Conservation (phyloP, 1,284 basidiomycete species). For the Coniophora puteana region DNA sequence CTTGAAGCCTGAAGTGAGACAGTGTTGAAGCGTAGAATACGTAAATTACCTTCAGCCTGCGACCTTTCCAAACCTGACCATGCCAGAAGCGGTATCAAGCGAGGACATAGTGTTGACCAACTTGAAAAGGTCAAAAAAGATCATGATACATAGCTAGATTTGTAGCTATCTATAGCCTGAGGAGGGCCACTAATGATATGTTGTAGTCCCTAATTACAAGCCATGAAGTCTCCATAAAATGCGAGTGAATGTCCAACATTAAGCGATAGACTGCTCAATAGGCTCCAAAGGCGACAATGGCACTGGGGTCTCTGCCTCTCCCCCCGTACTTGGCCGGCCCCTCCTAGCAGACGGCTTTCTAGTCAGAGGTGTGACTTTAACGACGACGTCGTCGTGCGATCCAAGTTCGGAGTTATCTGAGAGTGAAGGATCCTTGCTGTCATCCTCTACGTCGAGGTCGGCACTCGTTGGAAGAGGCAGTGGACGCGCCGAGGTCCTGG, state of each 20-base stretch:
- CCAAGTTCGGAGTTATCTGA: no score
- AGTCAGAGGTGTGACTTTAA: slow-evolving; percentile 61
- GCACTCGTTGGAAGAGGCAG: slow-evolving; percentile 37
- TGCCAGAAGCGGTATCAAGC: no score
- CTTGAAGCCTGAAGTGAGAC: no score
- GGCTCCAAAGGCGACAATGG: not conserved
- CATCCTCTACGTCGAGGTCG: slow-evolving; percentile 34
- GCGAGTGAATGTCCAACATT: slow-evolving; percentile 3
- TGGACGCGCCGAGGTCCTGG: slow-evolving; percentile 40
- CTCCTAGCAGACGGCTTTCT: slow-evolving; percentile 58
- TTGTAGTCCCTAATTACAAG: no score
- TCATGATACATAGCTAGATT: slow-evolving; percentile 6
- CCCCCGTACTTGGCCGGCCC: slow-evolving; percentile 47
- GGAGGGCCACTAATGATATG: no score
- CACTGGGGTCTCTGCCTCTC: slow-evolving; percentile 18
- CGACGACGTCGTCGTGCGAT: no score
- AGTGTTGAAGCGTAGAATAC: no score
- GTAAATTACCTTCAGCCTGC: no score
- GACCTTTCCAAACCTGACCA: no score
- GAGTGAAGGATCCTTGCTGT: no score
- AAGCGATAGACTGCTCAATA: slow-evolving; percentile 1
- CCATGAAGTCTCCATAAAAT: slow-evolving; percentile 2
- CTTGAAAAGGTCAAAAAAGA: no score
- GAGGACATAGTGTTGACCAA: no score
- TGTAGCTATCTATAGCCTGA: not conserved